Conservation (phyloP, 441 rosid species). For the Rhodomyrtus psidioides region DNA sequence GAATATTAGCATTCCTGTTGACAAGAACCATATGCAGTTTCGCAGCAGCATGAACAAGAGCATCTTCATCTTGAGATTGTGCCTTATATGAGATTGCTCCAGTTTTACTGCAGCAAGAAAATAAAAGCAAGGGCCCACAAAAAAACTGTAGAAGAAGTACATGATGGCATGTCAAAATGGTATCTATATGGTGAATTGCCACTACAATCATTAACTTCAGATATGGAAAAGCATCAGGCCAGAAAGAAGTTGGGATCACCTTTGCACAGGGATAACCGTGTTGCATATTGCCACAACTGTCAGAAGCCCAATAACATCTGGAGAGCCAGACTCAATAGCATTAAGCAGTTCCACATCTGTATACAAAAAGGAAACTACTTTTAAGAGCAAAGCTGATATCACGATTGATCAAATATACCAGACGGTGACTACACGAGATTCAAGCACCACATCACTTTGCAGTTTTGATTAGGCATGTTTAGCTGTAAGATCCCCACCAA, state of each 20-base stretch:
- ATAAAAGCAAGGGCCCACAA: background rate
- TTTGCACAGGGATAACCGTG: constrained; percentile 82
- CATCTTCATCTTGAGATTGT: constrained; percentile 99
- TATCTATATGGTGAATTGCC: background rate
- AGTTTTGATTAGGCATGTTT: background rate
- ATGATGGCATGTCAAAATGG: background rate
- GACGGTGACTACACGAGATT: background rate
- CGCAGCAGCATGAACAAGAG: constrained; percentile 98
- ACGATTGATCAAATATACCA: background rate
- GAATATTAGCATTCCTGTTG: constrained; percentile 58
- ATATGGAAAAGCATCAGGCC: background rate
- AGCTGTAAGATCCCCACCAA: background rate
- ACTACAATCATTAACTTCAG: background rate
- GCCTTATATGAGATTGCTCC: constrained; percentile 84
- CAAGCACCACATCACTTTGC: background rate
- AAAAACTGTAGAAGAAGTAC: background rate
- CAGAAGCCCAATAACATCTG: constrained; percentile 78
- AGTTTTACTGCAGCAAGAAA: constrained; percentile 53
- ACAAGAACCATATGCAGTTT: constrained; percentile 76
- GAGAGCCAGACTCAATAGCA: constrained; percentile 72
- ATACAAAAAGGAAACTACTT: background rate
- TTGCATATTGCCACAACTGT: constrained; percentile 95
- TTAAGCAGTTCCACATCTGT: constrained; percentile 66
- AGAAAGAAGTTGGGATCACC: constrained; percentile 31
- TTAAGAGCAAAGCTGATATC: background rate